Evolutionary conservation across 805 yeast species (phyloP), one percentile per base, ranked within the genome.

Genomic region (Myxozyma neotropica): DNA sequence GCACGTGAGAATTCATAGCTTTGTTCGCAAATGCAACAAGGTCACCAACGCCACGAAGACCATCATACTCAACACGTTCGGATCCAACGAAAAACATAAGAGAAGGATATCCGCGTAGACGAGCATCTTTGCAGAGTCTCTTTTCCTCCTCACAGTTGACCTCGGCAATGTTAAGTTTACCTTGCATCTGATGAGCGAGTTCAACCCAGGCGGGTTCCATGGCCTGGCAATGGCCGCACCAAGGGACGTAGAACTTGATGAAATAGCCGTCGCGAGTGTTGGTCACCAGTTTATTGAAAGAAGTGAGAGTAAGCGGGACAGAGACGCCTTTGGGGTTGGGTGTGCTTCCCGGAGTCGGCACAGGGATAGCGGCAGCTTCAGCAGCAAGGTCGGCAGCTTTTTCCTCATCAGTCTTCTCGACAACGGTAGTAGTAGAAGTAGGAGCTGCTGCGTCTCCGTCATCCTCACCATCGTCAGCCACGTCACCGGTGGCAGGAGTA

Each of bases 241-340:
- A 61, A 8, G 79, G 78, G 4, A 75, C 71, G 62, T 72, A 74
- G 63, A 77, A 77, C 67, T 74, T 73, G 68, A 77, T 60, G 48
- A 77, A 66, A 77, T 79, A 77, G 23, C 75, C 72, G 61, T 74
- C 75, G 29, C 58, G 57, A 23, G 72, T 57, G 3, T 61, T 55
- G 6, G 69, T 55, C n/a, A 75, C 73, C 4, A 56, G 60, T 8
- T 64, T 58, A 15, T 67, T 66, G 56, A 73, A 73, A 15, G 69
- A 64, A 12, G 66, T 64, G 27, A 61, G 67, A 38, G 63, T 67
- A 21, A 77, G 66, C 33, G 65, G 69, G 5, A 61, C 59, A 3
- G 77, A 72, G 10, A 55, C 57, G 5, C 79, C 80, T n/a, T 66
- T 36, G n/a, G 75, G 71, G 58, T 74, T 73, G n/a, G 69, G 69